Percentiles rank a stretch among this genome's conserved stretches.
Evolutionary conservation across 2,329 filamentous ascomycete genomes (phyloP).

Genomic region (Ophiocordyceps polyrhachis-furcata): DNA sequence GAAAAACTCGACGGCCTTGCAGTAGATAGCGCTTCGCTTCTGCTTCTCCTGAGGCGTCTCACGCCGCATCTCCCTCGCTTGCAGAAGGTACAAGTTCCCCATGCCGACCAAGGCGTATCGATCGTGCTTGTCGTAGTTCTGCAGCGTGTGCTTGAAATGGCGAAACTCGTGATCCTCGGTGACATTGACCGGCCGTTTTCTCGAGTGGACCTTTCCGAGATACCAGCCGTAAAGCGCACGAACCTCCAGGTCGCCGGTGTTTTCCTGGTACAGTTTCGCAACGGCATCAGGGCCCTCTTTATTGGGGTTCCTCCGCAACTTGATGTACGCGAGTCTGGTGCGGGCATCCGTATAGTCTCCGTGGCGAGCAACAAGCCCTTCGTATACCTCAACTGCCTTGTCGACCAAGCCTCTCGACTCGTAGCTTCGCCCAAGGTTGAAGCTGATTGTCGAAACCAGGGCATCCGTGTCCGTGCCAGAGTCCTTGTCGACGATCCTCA

Average conservation of each 20-base stretch:
- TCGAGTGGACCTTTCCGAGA: constrained; percentile 58
- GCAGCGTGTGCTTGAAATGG: constrained; percentile 90
- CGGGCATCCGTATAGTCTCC: constrained; percentile 83
- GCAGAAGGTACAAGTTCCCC: constrained; percentile 78
- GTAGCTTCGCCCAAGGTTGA: constrained; percentile 86
- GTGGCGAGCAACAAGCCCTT: constrained; percentile 68
- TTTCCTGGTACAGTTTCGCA: constrained; percentile 66
- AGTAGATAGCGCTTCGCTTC: constrained; percentile 72
- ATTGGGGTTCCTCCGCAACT: constrained; percentile 58
- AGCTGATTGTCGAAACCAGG: constrained; percentile 87
- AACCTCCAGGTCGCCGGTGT: constrained; percentile 75
- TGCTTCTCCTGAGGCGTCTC: constrained; percentile 81
- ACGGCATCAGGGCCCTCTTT: constrained; percentile 79
- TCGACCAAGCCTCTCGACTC: constrained; percentile 67
- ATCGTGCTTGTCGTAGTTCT: constrained; percentile 92
- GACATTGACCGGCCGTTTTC: constrained; percentile 64
- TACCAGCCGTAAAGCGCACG: constrained; percentile 93
- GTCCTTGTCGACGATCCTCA: constrained; percentile 60
- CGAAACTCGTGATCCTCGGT: constrained; percentile 81
- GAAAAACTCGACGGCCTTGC: constrained; percentile 92
- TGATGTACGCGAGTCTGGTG: constrained; percentile 77
- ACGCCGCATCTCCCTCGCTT: constrained; percentile 85
- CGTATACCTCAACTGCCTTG: constrained; percentile 75
- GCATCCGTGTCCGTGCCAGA: constrained; percentile 70
- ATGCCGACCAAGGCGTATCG: constrained; percentile 92